Base-by-base conservation (phyloP, 2,329 filamentous ascomycete genomes). In the Claviceps fusiformis region DNA sequence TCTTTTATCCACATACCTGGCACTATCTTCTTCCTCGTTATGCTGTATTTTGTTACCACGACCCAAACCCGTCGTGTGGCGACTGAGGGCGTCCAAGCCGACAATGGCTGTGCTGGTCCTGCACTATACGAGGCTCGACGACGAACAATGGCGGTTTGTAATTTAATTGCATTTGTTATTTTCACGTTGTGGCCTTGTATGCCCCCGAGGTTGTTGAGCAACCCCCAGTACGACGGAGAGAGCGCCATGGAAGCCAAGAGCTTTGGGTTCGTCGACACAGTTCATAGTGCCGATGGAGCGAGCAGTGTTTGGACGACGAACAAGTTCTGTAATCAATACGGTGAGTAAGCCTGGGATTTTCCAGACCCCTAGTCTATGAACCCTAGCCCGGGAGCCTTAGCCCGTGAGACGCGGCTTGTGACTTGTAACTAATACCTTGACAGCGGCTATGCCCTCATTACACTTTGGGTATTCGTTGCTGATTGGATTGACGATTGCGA, bases 1-100 rank as follows among this genome's bases (percentile, higher is more conserved):
- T 87, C 84, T 6, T 88, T 87, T 68, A 87, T 89, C 62, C 86
- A 89, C 67, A 89, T 89, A 56, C 86, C 85, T 0, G 85, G 84
- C 15, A 88, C 85, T 6, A 88, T 89, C 60, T 75, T 84, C 48
- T 89, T 87, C 63, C 67, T 75, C 17, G 71, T 77, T 43, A 77
- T 80, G 64, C 75, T 89, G 5, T 89, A 81, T 70, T 86, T 85
- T 70, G 78, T 85, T 64, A 87, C 83, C 50, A 86, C 82, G 29
- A 83, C 81, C 8, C 75, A 76, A 53, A 79, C 79, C 64, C 72
- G 77, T 37, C 65, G 64, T 33, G 62, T 62, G 47, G 57, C 63
- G 50, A 55, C 63, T 48, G 62, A 66, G 15, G 62, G 64, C 35
- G 56, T 63, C 54, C 53, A 58, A 45, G 60, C 59, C 50, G 66